Base-by-base conservation (phyloP, 2,329 filamentous ascomycete genomes). In the Clathrospora elynae region DNA sequence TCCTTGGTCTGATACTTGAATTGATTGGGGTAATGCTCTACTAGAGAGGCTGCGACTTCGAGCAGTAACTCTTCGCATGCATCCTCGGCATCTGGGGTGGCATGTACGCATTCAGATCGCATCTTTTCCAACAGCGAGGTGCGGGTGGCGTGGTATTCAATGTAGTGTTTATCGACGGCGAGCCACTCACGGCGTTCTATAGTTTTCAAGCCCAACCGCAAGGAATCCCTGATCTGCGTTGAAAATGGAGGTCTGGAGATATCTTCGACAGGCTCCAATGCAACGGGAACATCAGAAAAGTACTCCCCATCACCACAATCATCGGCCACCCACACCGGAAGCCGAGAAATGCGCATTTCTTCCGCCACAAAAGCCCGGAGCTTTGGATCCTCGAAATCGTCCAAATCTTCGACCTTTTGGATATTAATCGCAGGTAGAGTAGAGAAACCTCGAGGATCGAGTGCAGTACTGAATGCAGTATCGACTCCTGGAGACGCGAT, bases 171-270 rank as follows among this genome's bases (percentile, higher is more conserved):
- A 49, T 79, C 75, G 33, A 80, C 57, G 0, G 68, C 73, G 9
- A 80, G 67, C 78, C 77, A 80, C 42, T 77, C 75, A 13, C 63
- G 55, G 14, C 59, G 52, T 24, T 75, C 73, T n/a, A 77, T 62
- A 41, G 71, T 74, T 38, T 67, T 71, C 11, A 80, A 64, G 11
- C 76, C 75, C 70, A 78, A 14, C 1, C 42, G 6, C 12, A 37
- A 17, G 20, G 2, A 3, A n/a, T 9, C 2, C 34, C n/a, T 55
- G 26, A 29, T 29, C 26, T 13, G 36, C 9, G 35, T 32, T 16
- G 20, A 31, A 13, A 16, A 11, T 8, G 2, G 23, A 13, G n/a
- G n/a, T 20, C 0, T n/a, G 12, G 12, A 14, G 7, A 5, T 19
- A 19, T 35, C 17, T 28, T 47, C 47, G 13, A 49, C 42, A 4